A percentile compares a stretch with the other conserved stretches of the same genome.
These are phyloP conservation scores for Taiozyma sp. DNA, from an alignment of 1,139 yeast genomes.

Conservation along the genomic window DNA sequence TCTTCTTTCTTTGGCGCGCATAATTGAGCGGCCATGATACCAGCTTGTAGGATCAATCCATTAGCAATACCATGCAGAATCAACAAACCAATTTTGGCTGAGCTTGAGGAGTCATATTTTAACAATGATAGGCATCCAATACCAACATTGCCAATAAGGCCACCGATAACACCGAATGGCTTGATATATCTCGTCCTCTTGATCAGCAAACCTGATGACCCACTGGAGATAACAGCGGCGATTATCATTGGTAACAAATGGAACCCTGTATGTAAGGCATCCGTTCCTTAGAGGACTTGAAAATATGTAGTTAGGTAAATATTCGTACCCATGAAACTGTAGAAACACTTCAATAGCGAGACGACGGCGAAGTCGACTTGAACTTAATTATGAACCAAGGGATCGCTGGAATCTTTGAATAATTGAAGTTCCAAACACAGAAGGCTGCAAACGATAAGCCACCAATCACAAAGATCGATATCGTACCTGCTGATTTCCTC, in stretches of 20 bases:
- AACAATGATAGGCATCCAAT: slow-evolving; percentile 44
- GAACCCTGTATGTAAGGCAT: slow-evolving; percentile 53
- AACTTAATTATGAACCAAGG: slow-evolving; percentile 35
- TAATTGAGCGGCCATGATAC: slow-evolving; percentile 49
- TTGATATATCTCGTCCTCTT: slow-evolving; percentile 44
- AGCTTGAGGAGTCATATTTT: slow-evolving; percentile 30
- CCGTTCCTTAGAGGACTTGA: slow-evolving; percentile 43
- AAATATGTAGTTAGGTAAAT: slow-evolving; percentile 49
- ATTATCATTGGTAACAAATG: slow-evolving; percentile 50
- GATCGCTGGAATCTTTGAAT: slow-evolving; percentile 42
- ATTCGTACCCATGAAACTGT: slow-evolving; percentile 38
- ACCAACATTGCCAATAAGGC: slow-evolving; percentile 43
- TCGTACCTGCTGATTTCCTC: slow-evolving; percentile 54
- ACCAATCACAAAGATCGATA: slow-evolving; percentile 50
- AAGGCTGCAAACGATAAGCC: slow-evolving; percentile 38
- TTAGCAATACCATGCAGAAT: slow-evolving; percentile 50
- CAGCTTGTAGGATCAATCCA: slow-evolving; percentile 50
- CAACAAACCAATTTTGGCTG: slow-evolving; percentile 44
- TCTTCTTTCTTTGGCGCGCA: slow-evolving; percentile 49
- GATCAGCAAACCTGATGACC: slow-evolving; percentile 41
- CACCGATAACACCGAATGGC: slow-evolving; percentile 40
- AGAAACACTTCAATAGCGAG: slow-evolving; percentile 36
- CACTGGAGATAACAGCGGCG: slow-evolving; percentile 44
- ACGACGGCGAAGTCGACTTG: slow-evolving; percentile 29
- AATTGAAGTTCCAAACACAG: slow-evolving; percentile 41